Evolutionary conservation across 306 rosid species (phyloP).

Genomic region (Acacia crassicarpa): DNA sequence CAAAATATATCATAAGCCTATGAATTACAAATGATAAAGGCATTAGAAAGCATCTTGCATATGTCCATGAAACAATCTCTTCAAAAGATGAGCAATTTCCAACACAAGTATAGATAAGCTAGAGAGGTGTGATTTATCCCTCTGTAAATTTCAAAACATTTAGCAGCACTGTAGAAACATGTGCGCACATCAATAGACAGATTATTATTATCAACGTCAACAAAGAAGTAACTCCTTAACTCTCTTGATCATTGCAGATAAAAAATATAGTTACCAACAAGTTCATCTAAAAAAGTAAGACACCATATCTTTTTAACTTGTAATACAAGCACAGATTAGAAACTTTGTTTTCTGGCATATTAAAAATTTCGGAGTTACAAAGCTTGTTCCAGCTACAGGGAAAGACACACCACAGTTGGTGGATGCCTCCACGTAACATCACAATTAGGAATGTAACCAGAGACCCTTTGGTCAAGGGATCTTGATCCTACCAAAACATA

Average conservation of each 20-base stretch:
- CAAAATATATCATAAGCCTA: not conserved
- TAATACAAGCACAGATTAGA: conserved; percentile 7
- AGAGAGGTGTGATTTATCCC: not conserved
- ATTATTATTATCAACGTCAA: not conserved
- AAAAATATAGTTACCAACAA: not conserved
- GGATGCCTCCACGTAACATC: not conserved
- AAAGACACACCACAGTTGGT: not conserved
- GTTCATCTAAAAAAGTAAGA: conserved; percentile 5
- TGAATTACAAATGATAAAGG: conserved; percentile 24
- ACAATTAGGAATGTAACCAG: not conserved
- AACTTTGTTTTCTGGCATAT: no score
- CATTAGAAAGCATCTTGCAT: conserved; percentile 18
- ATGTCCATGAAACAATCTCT: conserved; percentile 1
- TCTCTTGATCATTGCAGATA: conserved; percentile 19
- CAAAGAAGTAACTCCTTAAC: conserved; percentile 6
- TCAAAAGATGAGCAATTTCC: conserved; percentile 27
- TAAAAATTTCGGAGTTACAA: not conserved
- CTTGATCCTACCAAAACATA: not conserved
- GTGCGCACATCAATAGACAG: not conserved
- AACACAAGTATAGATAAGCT: not conserved
- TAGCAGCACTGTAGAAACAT: not conserved
- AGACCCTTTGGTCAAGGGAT: not conserved
- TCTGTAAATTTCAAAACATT: not conserved
- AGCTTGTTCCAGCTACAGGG: not conserved
- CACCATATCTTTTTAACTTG: conserved; percentile 3